Conservation (phyloP, 2,329 filamentous ascomycete genomes). For the Monascus ruber region DNA sequence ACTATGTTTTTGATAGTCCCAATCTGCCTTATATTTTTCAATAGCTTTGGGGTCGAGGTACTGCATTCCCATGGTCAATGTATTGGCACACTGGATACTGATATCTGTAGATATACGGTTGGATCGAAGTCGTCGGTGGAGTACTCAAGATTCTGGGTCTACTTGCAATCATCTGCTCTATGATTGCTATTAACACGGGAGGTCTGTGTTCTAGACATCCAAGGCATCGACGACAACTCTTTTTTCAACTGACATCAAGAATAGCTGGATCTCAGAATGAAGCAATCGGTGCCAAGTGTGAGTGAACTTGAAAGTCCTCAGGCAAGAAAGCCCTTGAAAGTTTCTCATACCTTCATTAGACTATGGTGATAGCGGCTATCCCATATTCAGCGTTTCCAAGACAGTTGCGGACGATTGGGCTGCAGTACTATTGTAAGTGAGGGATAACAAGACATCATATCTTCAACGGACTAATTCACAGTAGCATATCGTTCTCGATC, state of each 20-base stretch:
- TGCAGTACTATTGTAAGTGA: slow-evolving; percentile 16
- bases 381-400: slow-evolving; percentile 10
- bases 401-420: slow-evolving; percentile 12
- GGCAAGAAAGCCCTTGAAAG: too few relatives aligned
- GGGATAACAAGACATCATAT: background rate
- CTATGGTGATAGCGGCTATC: slow-evolving; percentile 2
- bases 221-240: too few relatives aligned
- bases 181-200: too few relatives aligned
- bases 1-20: slow-evolving; percentile 13
- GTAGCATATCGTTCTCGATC: slow-evolving; percentile 19
- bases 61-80: background rate
- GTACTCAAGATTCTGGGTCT: too few relatives aligned
- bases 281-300: too few relatives aligned
- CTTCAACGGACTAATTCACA: background rate
- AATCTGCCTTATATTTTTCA: slow-evolving; percentile 9
- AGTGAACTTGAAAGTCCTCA: too few relatives aligned
- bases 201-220: too few relatives aligned
- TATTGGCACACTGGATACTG: background rate
- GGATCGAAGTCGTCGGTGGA: slow-evolving; percentile 6
- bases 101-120: slow-evolving; percentile 10
- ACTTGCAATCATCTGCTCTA: too few relatives aligned
- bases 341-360: background rate
- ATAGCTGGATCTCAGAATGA: too few relatives aligned
- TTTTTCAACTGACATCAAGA: too few relatives aligned
- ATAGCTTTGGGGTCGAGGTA: slow-evolving; percentile 12